Conservation (phyloP, 2,329 filamentous ascomycete species). For the Orbilia brochopaga region DNA sequence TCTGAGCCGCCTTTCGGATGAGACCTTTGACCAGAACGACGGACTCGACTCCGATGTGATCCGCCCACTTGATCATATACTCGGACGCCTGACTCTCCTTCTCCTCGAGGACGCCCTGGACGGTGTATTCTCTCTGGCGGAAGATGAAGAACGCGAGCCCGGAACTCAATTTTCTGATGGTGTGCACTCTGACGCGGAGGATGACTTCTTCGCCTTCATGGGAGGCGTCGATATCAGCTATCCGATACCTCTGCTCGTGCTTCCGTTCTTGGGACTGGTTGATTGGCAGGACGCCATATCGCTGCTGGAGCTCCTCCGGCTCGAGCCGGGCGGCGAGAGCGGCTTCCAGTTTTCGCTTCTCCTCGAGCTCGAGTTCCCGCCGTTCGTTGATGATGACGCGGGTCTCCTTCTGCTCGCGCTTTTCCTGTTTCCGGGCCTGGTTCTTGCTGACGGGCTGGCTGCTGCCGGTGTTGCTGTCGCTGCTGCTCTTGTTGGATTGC, state of each 20-base stretch:
- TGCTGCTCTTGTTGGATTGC: slow-evolving; percentile 31
- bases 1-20: slow-evolving; percentile 74
- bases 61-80: slow-evolving; percentile 84
- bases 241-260: slow-evolving; percentile 59
- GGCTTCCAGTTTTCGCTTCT: slow-evolving; percentile 58
- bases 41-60: slow-evolving; percentile 78
- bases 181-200: slow-evolving; percentile 77
- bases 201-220: slow-evolving; percentile 67
- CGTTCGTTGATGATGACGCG: slow-evolving; percentile 57
- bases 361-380: slow-evolving; percentile 59
- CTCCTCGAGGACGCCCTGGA: slow-evolving; percentile 79
- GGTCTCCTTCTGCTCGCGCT: slow-evolving; percentile 57
- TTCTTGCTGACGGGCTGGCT: slow-evolving; percentile 59
- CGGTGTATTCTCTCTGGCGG: slow-evolving; percentile 79
- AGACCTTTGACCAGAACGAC: slow-evolving; percentile 77
- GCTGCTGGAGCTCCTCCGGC: slow-evolving; percentile 71
- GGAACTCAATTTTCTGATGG: slow-evolving; percentile 79
- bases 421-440: slow-evolving; percentile 59
- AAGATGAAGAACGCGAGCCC: slow-evolving; percentile 85
- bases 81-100: slow-evolving; percentile 66
- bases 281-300: slow-evolving; percentile 76
- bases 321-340: slow-evolving; percentile 66
- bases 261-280: slow-evolving; percentile 65
- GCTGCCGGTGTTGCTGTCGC: slow-evolving; percentile 27
- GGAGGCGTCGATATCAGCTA: slow-evolving; percentile 63